Conservation (phyloP, 768 basidiomycete species). For the Pisolithus orientalis region DNA sequence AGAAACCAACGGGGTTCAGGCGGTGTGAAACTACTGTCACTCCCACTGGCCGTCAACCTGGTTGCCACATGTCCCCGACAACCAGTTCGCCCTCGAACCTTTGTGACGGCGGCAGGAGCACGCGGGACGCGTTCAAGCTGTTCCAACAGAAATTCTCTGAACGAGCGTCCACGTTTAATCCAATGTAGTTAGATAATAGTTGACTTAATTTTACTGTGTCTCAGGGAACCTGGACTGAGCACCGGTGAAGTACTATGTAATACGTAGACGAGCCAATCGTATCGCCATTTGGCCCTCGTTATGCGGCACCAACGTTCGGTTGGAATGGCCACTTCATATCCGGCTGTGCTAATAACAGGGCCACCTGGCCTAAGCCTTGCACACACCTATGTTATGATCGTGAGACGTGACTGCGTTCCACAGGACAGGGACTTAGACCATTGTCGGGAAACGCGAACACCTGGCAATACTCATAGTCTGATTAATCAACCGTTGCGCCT, state of each 20-base stretch:
- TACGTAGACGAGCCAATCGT: neutral
- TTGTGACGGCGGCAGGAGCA: conserved; percentile 12
- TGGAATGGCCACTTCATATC: conserved; percentile 16
- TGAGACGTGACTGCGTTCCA: neutral
- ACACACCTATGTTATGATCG: neutral
- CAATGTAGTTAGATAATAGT: neutral
- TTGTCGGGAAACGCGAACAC: neutral
- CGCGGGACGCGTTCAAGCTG: conserved; percentile 14
- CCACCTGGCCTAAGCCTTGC: neutral
- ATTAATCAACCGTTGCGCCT: no score
- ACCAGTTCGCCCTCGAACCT: conserved; percentile 21
- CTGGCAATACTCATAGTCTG: neutral
- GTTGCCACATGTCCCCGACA: conserved; percentile 16
- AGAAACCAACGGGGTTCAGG: conserved; percentile 32
- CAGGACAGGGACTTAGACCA: no score
- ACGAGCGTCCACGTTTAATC: conserved; percentile 2
- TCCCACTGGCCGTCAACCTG: conserved; percentile 35
- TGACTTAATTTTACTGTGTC: neutral
- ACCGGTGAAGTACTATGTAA: neutral
- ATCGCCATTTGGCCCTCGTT: neutral
- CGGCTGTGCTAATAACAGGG: conserved; percentile 2
- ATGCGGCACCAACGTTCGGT: neutral
- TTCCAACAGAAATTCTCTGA: conserved; percentile 5
- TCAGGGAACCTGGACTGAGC: neutral
- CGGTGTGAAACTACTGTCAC: conserved; percentile 45